Base-by-base conservation (phyloP, 306 rosid species). In the Vachellia collinsii region DNA sequence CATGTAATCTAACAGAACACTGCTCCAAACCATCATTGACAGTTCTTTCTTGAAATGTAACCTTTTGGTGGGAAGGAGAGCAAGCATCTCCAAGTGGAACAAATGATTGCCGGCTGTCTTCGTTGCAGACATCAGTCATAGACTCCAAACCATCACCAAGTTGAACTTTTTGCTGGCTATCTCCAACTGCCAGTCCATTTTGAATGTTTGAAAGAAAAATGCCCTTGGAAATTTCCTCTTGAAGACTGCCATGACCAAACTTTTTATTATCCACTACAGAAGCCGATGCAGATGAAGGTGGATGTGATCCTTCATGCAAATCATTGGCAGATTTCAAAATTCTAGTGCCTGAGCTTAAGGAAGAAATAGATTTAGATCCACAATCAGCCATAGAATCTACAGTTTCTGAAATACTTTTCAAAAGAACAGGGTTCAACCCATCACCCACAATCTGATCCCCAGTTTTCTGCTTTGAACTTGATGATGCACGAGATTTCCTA, bases 381-480 rank as follows among this genome's bases (percentile, higher is more conserved):
- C 78, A 68, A 46, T 20, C 81, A 65, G 74, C 65, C 79, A 17
- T 61, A 34, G 64, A 80, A 79, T 80, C 85, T 3, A 48, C 69
- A 64, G 80, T 58, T 51, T 84, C 85, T 23, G 80, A 63, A 46
- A 82, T 72, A 81, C 70, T 80, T 64, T 75, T 64, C 3, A 75
- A 77, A 72, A 54, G 10, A 54, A 66, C 70, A 25, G 65, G 65
- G 70, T 74, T 86, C 85, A 83, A 74, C 76, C 74, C 88, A 42
- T 74, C 82, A 81, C 84, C 88, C 76, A 82, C 85, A 74, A 73
- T 81, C 79, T 37, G 85, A 75, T 63, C 47, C 82, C 80, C 83
- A 75, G 42, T 79, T 43, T 79, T 87, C 83, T 88, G 84, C 84
- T 78, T 88, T 7, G 65, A 86, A 80, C 83, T 66, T 46, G 84